Percentiles rank a stretch among this genome's conserved stretches.
phyloP scores from a whole-genome alignment of 257 asterid species.

The Handroanthus guayacan region DNA sequence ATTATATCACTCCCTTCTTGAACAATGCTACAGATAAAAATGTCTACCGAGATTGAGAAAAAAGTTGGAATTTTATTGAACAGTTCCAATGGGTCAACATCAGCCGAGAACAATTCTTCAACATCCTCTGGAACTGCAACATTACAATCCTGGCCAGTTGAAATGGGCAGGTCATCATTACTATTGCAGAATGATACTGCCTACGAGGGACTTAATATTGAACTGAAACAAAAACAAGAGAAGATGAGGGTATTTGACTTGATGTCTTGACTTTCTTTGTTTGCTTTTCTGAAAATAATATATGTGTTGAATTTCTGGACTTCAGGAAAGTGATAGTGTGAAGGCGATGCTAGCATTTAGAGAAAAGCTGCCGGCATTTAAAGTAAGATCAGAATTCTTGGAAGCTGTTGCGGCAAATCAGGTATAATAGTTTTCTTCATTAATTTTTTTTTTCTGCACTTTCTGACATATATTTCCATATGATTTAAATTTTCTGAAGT shows the following conservation, averaged over 20 bases:
- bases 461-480: background rate
- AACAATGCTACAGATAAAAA: constrained; percentile 62
- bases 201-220: constrained; percentile 57
- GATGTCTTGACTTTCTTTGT: constrained; percentile 29
- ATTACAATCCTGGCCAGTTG: constrained; percentile 50
- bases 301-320: constrained; percentile 35
- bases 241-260: constrained; percentile 67
- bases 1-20: constrained; percentile 22
- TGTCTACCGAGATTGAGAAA: constrained; percentile 83
- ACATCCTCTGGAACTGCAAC: constrained; percentile 54
- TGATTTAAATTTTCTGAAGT: background rate
- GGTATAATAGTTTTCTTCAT: constrained; percentile 48
- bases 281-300: constrained; percentile 23
- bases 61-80: constrained; percentile 77
- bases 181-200: constrained; percentile 47
- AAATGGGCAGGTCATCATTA: constrained; percentile 41
- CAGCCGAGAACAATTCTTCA: constrained; percentile 50
- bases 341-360: constrained; percentile 84
- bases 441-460: constrained; percentile 7
- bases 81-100: constrained; percentile 49
- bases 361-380: constrained; percentile 89
- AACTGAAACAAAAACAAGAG: constrained; percentile 83
- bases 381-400: constrained; percentile 77
- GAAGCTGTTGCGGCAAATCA: constrained; percentile 84
- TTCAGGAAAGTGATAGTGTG: constrained; percentile 65